Percentiles rank a stretch among this genome's conserved stretches.
Conservation (phyloP, 495 filamentous ascomycete species). For the Alectoria sarmentosa region DNA sequence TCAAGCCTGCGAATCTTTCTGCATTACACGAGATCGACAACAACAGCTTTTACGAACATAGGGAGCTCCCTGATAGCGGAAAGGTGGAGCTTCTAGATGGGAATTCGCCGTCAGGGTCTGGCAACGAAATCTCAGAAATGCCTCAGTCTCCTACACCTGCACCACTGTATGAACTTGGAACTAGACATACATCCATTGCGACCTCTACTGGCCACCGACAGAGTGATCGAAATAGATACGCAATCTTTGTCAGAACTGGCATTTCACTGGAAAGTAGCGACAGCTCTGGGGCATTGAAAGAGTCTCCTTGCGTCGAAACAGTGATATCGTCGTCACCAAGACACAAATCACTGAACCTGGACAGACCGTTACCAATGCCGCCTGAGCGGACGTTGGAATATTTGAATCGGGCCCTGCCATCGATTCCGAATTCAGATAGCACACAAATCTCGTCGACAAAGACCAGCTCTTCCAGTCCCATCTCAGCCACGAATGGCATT, state of each 20-base stretch:
- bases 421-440: not conserved
- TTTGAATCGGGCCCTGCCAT: not conserved
- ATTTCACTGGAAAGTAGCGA: not conserved
- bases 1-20: not conserved
- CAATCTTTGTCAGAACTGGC: not conserved
- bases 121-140: not conserved
- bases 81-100: not conserved
- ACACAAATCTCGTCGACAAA: not conserved
- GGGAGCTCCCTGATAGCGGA: conserved; percentile 6
- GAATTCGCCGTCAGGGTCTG: not conserved
- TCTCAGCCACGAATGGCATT: not conserved
- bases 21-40: not conserved
- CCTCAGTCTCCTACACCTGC: not conserved
- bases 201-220: not conserved
- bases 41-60: not conserved
- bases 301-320: not conserved
- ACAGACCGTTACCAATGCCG: not conserved
- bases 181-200: not conserved
- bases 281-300: not conserved
- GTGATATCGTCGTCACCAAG: not conserved
- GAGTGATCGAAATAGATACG: not conserved
- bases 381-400: not conserved
- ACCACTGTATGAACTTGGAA: not conserved
- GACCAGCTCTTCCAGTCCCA: not conserved
- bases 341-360: not conserved